Evolutionary conservation across 2,329 filamentous ascomycete species (phyloP), one percentile per base, ranked within the genome.

Genomic region (Colletotrichum truncatum): DNA sequence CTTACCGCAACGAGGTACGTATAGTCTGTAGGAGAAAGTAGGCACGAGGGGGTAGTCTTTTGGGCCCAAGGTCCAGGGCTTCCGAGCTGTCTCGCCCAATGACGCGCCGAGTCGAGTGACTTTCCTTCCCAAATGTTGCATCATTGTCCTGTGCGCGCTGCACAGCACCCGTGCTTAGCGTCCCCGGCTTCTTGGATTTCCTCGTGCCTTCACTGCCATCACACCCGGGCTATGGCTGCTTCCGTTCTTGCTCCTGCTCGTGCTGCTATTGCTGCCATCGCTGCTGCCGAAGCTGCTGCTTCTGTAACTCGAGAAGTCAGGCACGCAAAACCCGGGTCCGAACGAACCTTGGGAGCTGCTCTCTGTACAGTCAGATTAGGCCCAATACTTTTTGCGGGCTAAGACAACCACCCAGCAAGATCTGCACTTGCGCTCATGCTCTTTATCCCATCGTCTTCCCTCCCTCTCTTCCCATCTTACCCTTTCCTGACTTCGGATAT

Each of bases 201-300:
- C 55, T 64, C 45, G 61, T 64, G 55, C 46, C 26, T 56, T 18
- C 30, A n/a, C 51, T 49, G 45, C 46, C 46, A 52, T 60, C 28
- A 55, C 38, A 52, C 38, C 39, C 54, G 60, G 60, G 43, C 54
- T 52, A 43, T 52, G 54, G 54, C 60, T 64, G 60, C 54, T 45
- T 59, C 53, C 36, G 38, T 30, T 51, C 34, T 26, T 16, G 32
- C 18, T 26, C 12, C 30, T 60, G n/a, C 36, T 30, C 7, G 28
- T 30, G 26, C 45, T 49, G 43, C 21, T 46, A 25, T 10, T 30
- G 16, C 25, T 39, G 21, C 38, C 39, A 21, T 21, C 18, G 28
- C 23, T 30, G 28, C 45, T 21, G 32, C 18, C 25, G 25, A 46
- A 14, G 49, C 43, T 34, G 41, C 48, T 36, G 14, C 16, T 28